A percentile compares a stretch with the other conserved stretches of the same genome.
Conservation (phyloP, 1,284 basidiomycete species). For the Rhodofomes roseus region DNA sequence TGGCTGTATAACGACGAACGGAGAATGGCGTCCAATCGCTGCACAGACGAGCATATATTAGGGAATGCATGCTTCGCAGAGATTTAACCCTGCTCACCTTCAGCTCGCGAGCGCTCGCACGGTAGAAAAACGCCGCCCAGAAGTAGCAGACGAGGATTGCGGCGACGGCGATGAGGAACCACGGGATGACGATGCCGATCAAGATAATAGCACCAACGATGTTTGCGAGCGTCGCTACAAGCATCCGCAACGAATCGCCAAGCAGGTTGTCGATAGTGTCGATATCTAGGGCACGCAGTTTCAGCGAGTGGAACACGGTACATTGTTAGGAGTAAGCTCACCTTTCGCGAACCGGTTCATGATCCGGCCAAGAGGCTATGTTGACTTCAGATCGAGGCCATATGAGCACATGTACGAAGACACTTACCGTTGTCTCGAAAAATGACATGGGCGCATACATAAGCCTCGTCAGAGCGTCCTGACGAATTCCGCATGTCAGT, state of each 20-base stretch:
- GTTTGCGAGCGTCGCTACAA: conserved; percentile 57
- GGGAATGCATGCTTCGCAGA: conserved; percentile 42
- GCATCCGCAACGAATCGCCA: conserved; percentile 77
- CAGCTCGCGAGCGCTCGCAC: conserved; percentile 84
- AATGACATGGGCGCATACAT: conserved; percentile 82
- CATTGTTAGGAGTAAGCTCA: conserved; percentile 15
- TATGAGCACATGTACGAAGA: too few species aligned
- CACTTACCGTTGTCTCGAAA: conserved; percentile 78
- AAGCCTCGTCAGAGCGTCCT: conserved; percentile 59
- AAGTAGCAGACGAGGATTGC: conserved; percentile 55
- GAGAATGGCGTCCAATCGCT: conserved; percentile 54
- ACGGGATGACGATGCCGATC: conserved; percentile 76
- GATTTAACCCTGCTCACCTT: conserved; percentile 43
- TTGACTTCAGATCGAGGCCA: background rate
- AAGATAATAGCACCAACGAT: conserved; percentile 77
- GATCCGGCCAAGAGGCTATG: conserved; percentile 80
- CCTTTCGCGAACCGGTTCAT: conserved; percentile 80
- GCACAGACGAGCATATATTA: background rate
- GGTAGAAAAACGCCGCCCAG: conserved; percentile 80
- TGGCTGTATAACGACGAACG: conserved; percentile 75
- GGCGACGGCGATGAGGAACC: conserved; percentile 77
- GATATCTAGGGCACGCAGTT: conserved; percentile 44
- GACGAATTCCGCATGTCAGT: conserved; percentile 14
- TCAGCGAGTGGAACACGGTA: background rate
- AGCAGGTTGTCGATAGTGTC: conserved; percentile 84